Base-by-base conservation (phyloP, 1,139 yeast genomes). In the Suhomyces atakaporum region DNA sequence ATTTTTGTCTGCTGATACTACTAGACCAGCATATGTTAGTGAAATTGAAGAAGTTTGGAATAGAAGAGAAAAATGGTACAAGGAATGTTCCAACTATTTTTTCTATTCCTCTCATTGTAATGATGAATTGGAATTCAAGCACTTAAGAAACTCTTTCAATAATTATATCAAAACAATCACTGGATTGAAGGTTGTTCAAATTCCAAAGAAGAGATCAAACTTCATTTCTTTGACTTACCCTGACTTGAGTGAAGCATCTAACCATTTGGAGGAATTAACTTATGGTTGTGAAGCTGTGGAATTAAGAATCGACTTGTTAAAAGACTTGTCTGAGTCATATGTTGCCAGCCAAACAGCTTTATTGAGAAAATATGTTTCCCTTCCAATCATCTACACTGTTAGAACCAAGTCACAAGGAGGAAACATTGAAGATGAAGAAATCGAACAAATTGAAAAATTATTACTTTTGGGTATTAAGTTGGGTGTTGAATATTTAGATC, bases 351-450 rank as follows among this genome's bases (percentile, higher is more conserved):
- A 89, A 58, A 66, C 88, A 38, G 86, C 89, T 2, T 55, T 72
- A 18, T 65, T 90, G 49, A 79, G 96, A 54, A 75, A 64, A 48
- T 47, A 50, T 27, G 71, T 85, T n/a, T 66, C 69, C 27, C 63
- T 87, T 40, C 97, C 97, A 31, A 81, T 90, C 25, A 75, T 92
- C 40, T 87, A 79, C 64, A 88, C 96, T 2, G 67, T 88, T 4
- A 77, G 96, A 57, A 85, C 95, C 1, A 56, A 65, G 47, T 68
- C 81, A 8, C 96, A 89, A 62, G 96, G 96, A 33, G 97, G 97
- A 26, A 62, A 68, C 29, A 84, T 86, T 65, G 45, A 46, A 3
- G 83, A 81, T 47, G 64, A 64, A 6, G 79, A 75, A 14, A 54
- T 56, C 27, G 71, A 60, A 7, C 56, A 63, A 16, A 73, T 87